A percentile compares a stretch with the other conserved stretches of the same genome.
Evolutionary conservation across 306 rosid species (phyloP).

Genomic region (Acacia crassicarpa): DNA sequence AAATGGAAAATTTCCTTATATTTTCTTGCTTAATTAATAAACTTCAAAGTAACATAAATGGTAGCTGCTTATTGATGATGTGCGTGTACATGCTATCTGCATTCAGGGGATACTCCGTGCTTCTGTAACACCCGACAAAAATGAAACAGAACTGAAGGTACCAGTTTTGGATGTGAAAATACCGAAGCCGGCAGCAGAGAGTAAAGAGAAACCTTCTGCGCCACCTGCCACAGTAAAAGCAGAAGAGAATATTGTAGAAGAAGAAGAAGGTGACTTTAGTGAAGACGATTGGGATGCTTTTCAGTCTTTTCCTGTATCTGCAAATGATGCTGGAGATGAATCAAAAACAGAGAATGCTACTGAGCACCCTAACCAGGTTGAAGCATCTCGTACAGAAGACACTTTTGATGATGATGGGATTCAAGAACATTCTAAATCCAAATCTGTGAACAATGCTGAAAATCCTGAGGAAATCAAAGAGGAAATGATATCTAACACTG

Average conservation of each 20-base stretch:
- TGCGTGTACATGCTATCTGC: background rate
- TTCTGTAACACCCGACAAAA: slow-evolving; percentile 72
- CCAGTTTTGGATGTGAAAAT: slow-evolving; percentile 71
- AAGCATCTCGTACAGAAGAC: slow-evolving; percentile 39
- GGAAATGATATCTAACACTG: background rate
- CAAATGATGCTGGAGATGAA: slow-evolving; percentile 50
- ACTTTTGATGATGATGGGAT: slow-evolving; percentile 26
- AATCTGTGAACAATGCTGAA: slow-evolving; percentile 22
- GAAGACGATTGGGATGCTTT: slow-evolving; percentile 96
- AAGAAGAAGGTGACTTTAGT: slow-evolving; percentile 46
- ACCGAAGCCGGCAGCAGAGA: slow-evolving; percentile 49
- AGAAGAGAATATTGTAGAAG: slow-evolving; percentile 37
- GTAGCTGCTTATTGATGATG: slow-evolving; percentile 12
- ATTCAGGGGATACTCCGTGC: slow-evolving; percentile 84
- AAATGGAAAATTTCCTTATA: slow-evolving; percentile 12
- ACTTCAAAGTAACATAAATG: slow-evolving; percentile 3
- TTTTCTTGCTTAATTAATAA: background rate
- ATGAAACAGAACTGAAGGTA: slow-evolving; percentile 44
- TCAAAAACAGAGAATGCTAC: slow-evolving; percentile 36
- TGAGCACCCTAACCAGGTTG: slow-evolving; percentile 34
- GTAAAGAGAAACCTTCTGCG: slow-evolving; percentile 42
- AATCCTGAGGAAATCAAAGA: background rate
- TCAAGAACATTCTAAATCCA: slow-evolving; percentile 38
- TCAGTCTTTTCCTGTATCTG: slow-evolving; percentile 81
- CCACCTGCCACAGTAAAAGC: slow-evolving; percentile 26